These are phyloP conservation scores for Amesomyces nigricolor DNA, from an alignment of 2,329 filamentous ascomycete genomes.

Conservation along the genomic window DNA sequence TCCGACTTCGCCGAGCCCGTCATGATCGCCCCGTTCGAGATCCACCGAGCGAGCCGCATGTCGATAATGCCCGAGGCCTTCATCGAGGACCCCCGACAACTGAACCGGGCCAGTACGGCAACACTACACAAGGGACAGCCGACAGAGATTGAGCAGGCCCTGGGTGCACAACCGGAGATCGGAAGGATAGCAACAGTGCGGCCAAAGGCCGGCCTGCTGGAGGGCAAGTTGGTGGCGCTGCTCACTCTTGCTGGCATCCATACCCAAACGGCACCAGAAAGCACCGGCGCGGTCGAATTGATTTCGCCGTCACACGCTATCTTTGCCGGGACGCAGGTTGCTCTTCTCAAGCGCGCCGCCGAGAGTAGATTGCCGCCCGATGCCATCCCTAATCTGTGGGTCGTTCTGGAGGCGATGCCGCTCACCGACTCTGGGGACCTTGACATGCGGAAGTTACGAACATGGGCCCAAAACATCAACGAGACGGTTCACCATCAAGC, in stretches of 20 bases:
- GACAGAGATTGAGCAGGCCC: conserved; percentile 35
- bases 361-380: conserved; percentile 32
- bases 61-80: conserved; percentile 15
- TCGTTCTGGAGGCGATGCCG: conserved; percentile 43
- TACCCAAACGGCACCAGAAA: conserved; percentile 23
- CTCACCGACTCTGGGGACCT: conserved; percentile 35
- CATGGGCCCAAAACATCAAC: conserved; percentile 50
- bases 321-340: conserved; percentile 38
- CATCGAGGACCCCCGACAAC: conserved; percentile 22
- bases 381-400: conserved; percentile 43
- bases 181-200: conserved; percentile 39
- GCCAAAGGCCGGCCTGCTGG: conserved; percentile 46
- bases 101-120: conserved; percentile 23
- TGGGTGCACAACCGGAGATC: conserved; percentile 38
- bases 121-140: conserved; percentile 9
- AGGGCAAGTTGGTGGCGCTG: conserved; percentile 45
- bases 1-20: conserved; percentile 20
- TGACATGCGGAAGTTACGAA: conserved; percentile 43
- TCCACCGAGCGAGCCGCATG: conserved; percentile 24
- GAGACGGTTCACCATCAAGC: conserved; percentile 42
- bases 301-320: conserved; percentile 35
- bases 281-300: conserved; percentile 33
- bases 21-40: conserved; percentile 26
- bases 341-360: conserved; percentile 35
- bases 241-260: conserved; percentile 36